Percentiles rank a stretch among this genome's conserved stretches.
These are phyloP conservation scores for Cardamine occulta DNA, from an alignment of 345 rosid species.

Conservation along the genomic window DNA sequence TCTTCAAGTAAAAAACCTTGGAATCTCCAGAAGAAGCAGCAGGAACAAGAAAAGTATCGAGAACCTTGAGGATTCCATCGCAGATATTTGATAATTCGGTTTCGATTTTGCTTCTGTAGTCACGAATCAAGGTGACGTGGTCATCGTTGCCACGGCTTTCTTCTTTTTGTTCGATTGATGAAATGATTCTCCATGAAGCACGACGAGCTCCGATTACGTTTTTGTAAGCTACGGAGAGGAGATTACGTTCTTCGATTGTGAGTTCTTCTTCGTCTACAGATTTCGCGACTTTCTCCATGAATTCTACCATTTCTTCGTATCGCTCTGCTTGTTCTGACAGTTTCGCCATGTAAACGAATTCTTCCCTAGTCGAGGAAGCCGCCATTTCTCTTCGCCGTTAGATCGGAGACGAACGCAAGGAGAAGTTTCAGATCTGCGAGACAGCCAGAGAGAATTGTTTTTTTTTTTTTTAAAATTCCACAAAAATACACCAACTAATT, in stretches of 20 bases:
- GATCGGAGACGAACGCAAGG: slow-evolving; percentile 7
- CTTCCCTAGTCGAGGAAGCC: slow-evolving; percentile 61
- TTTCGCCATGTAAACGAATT: slow-evolving; percentile 87
- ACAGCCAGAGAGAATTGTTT: background rate
- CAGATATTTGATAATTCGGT: slow-evolving; percentile 74
- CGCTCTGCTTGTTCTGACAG: slow-evolving; percentile 97
- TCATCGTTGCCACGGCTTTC: slow-evolving; percentile 94
- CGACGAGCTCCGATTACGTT: slow-evolving; percentile 93
- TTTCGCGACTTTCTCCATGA: slow-evolving; percentile 82
- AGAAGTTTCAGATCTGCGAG: slow-evolving; percentile 17
- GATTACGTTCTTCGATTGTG: slow-evolving; percentile 84
- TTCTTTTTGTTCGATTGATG: slow-evolving; percentile 91
- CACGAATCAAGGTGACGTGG: slow-evolving; percentile 77
- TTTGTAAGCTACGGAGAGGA: slow-evolving; percentile 92
- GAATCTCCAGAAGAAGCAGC: slow-evolving; percentile 76
- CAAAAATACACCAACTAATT: no score
- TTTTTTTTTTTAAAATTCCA: background rate
- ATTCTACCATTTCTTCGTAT: slow-evolving; percentile 95
- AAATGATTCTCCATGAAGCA: slow-evolving; percentile 90
- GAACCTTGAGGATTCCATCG: slow-evolving; percentile 80
- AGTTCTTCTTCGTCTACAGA: slow-evolving; percentile 66
- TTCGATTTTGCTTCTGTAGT: slow-evolving; percentile 84
- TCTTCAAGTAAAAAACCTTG: slow-evolving; percentile 84
- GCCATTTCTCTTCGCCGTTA: slow-evolving; percentile 47
- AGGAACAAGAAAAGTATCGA: slow-evolving; percentile 73